These are phyloP conservation scores for Paramecium primaurelia DNA, from an alignment of 73 alveolate species.

Conservation along the genomic window DNA sequence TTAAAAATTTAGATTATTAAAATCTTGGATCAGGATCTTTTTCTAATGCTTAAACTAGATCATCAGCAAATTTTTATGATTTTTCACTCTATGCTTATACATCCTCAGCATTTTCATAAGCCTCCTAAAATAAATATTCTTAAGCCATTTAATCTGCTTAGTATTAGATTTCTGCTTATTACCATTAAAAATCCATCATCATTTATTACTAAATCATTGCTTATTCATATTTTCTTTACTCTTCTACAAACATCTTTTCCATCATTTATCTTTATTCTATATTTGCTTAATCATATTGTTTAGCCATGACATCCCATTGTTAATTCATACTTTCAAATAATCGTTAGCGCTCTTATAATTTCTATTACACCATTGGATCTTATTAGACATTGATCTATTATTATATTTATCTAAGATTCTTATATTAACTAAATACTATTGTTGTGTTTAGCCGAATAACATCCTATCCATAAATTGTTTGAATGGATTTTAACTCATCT, in stretches of 20 bases:
- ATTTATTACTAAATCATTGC: neutral
- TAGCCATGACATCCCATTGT: constrained; percentile 41
- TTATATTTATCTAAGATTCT: constrained; percentile 24
- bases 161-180: neutral
- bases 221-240: neutral
- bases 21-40: constrained; percentile 45
- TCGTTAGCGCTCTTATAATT: neutral
- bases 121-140: constrained; percentile 20
- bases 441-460: constrained; percentile 52
- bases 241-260: constrained; percentile 21
- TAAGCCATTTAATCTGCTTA: constrained; percentile 42
- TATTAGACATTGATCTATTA: neutral
- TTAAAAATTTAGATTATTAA: constrained; percentile 8
- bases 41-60: neutral
- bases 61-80: neutral
- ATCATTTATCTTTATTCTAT: constrained; percentile 27
- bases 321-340: constrained; percentile 31
- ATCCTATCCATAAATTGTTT: constrained; percentile 48
- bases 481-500: constrained; percentile 54
- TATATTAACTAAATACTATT: constrained; percentile 22
- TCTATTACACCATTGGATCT: neutral
- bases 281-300: constrained; percentile 38
- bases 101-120: constrained; percentile 37
- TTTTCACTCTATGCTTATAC: neutral
- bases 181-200: constrained; percentile 26